Evolutionary conservation across 1,284 basidiomycete genomes (phyloP).

Genomic region (Meripilus lineatus): DNA sequence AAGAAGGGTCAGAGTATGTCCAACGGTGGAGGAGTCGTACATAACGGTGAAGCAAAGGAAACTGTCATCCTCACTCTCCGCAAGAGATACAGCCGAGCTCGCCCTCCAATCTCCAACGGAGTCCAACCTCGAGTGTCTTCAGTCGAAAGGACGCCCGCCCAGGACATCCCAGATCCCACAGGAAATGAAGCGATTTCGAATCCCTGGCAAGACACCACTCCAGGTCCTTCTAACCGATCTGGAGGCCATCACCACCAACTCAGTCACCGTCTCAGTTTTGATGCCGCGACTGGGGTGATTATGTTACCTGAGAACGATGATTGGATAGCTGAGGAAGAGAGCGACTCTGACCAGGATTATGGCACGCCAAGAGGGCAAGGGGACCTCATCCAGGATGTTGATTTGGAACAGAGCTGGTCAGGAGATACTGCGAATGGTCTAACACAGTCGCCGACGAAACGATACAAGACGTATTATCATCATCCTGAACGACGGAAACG

Average conservation of each 20-base stretch:
- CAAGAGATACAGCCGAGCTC: slow-evolving; percentile 54
- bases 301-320: slow-evolving; percentile 74
- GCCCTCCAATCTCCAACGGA: slow-evolving; percentile 16
- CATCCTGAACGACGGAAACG: slow-evolving; percentile 53
- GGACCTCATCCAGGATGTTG: slow-evolving; percentile 3
- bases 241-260: slow-evolving; percentile 23
- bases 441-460: slow-evolving; percentile 22
- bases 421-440: slow-evolving; percentile 18
- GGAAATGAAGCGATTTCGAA: slow-evolving; percentile 26
- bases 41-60: slow-evolving; percentile 38
- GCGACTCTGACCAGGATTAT: slow-evolving; percentile 34
- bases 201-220: slow-evolving; percentile 50
- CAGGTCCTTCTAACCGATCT: slow-evolving; percentile 19
- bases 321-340: slow-evolving; percentile 54
- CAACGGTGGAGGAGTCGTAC: slow-evolving; percentile 37
- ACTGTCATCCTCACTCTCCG: slow-evolving; percentile 74
- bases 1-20: slow-evolving; percentile 74
- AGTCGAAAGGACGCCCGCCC: too few relatives aligned
- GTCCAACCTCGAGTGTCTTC: slow-evolving; percentile 12
- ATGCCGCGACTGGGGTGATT: slow-evolving; percentile 78
- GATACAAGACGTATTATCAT: slow-evolving; percentile 69
- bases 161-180: slow-evolving; percentile 7
- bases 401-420: slow-evolving; percentile 9
- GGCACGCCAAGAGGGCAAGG: slow-evolving; percentile 11
- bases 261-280: slow-evolving; percentile 67